A percentile compares a stretch with the other conserved stretches of the same genome.
phyloP scores from a whole-genome alignment of 441 rosid genomes.

The Pelargonium myrrhifolium region DNA sequence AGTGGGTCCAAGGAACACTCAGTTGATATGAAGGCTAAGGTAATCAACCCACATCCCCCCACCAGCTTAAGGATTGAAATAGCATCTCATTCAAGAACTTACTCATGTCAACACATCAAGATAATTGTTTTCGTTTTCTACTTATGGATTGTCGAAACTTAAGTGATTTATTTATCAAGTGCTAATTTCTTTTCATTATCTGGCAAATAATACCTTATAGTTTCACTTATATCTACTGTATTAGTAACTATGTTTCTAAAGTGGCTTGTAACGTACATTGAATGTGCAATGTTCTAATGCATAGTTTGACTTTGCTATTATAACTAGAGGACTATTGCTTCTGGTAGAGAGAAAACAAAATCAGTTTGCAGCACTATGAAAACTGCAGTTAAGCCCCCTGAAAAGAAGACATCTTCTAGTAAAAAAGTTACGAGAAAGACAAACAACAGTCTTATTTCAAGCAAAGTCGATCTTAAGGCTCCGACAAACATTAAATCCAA shows the following conservation, averaged over 20 bases:
- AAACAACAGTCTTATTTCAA: constrained; percentile 3
- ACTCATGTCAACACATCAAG: not conserved
- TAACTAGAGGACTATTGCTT: constrained; percentile 13
- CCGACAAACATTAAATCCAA: constrained; percentile 11
- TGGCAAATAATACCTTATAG: not conserved
- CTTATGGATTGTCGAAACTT: not conserved
- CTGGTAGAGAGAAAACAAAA: constrained; percentile 10
- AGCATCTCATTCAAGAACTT: not conserved
- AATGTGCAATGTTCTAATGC: constrained; percentile 3
- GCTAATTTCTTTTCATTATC: not conserved
- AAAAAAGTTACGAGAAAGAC: constrained; percentile 1
- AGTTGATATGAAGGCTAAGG: constrained; percentile 15
- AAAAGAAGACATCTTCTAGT: constrained; percentile 14
- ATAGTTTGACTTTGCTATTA: not conserved
- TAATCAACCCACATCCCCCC: not conserved
- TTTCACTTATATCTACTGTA: not conserved
- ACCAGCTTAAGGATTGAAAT: not conserved
- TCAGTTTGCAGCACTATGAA: constrained; percentile 2
- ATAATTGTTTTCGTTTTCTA: not conserved
- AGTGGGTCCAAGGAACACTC: constrained; percentile 7
- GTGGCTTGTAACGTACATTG: not conserved
- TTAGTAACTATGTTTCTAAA: not conserved
- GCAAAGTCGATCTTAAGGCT: constrained; percentile 9
- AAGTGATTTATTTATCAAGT: not conserved
- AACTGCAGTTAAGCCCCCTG: constrained; percentile 12